Base-by-base conservation (phyloP, 1,284 basidiomycete species). In the Tilletia walkeri region DNA sequence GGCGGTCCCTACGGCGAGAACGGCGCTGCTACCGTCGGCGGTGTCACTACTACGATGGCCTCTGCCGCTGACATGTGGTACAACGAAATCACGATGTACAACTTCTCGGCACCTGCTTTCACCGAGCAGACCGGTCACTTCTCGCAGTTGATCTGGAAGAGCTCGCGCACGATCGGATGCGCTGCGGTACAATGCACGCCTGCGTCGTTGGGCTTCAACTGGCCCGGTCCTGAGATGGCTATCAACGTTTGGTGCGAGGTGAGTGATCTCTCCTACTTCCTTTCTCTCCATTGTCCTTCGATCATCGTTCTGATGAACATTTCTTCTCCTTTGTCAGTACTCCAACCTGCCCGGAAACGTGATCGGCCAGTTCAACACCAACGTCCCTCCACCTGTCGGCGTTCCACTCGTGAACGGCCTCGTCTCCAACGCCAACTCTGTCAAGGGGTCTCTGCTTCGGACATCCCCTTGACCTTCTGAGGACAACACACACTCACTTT, bases 141-240 rank as follows among this genome's bases (percentile, higher is more conserved):
- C 47, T 76, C 75, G 2, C 76, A 78, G 70, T 72, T 78, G 69
- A 72, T 78, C 0, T 78, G 76, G 76, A 73, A 73, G 70, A 38
- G 36, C 7, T 70, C 50, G 20, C 69, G 39, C 39, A 67, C 65
- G 59, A 41, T 77, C 14, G 76, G 76, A 2, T 77, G 76, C 30
- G 76, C 72, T 47, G 39, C 75, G 1, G 59, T 70, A 45, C 20
- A 66, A 36, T 77, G 76, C 36, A 53, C 69, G 4, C 67, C 66
- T 0, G 9, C n/a, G 0, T 63, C 67, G 66, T 49, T 76, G 54
- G 71, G 71, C 2, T 66, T 72, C 9, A 68, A 66, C 2, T 18
- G 45, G 16, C 9, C 12, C 0, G 68, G 71, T 0, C 66, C 30
- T 6, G 59, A 39, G 6, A 69, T 71, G 3, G 49, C 41, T 45